Percentiles rank a stretch among this genome's conserved stretches.
Evolutionary conservation across 2,329 filamentous ascomycete genomes (phyloP).

Genomic region (Graphiopsis chlorocephala): DNA sequence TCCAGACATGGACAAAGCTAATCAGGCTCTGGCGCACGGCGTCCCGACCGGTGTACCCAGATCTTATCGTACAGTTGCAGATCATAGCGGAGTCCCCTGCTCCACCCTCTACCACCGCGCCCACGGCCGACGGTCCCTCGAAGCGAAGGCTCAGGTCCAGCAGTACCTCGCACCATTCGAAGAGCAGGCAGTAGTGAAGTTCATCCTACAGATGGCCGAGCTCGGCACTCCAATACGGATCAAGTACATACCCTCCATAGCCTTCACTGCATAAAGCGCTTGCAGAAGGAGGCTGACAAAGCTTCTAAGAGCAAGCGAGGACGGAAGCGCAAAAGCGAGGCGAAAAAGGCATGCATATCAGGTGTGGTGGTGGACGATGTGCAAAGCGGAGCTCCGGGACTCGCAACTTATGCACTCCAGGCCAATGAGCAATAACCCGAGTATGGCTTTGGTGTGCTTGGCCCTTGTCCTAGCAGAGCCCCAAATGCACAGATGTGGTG

Average conservation of each 20-base stretch:
- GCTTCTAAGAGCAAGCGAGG: not conserved
- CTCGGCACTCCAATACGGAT: slow-evolving; percentile 20
- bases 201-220: slow-evolving; percentile 16
- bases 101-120: slow-evolving; percentile 24
- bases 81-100: slow-evolving; percentile 17
- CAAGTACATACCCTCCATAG: slow-evolving; percentile 20
- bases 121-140: slow-evolving; percentile 18
- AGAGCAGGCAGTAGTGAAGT: slow-evolving; percentile 16
- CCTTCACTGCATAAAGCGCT: slow-evolving; percentile 22
- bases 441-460: no score
- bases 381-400: no score
- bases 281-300: slow-evolving; percentile 22
- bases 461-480: no score
- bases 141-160: slow-evolving; percentile 19
- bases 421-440: no score
- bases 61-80: slow-evolving; percentile 15
- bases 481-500: no score
- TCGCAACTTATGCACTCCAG: no score
- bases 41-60: not conserved
- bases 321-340: slow-evolving; percentile 1
- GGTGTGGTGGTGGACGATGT: no score
- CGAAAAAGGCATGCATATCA: no score
- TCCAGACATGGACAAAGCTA: slow-evolving; percentile 11
- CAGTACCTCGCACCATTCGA: slow-evolving; percentile 20
- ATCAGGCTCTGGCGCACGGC: slow-evolving; percentile 13